Evolutionary conservation across 73 alveolate genomes (phyloP).

Genomic region (Tetrahymena thermophila): DNA sequence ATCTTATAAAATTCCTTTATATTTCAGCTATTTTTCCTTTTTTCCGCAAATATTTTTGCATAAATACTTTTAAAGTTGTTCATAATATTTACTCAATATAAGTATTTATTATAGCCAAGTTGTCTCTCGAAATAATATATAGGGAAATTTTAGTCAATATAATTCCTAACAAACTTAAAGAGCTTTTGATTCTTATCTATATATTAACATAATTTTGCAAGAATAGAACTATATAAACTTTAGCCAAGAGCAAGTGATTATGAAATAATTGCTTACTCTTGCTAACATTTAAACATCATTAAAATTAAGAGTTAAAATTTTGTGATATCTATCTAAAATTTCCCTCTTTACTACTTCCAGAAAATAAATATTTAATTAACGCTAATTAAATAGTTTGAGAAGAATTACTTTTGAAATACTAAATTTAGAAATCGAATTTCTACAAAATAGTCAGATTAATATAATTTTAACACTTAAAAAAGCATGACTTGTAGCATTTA

Average conservation of each 20-base stretch:
- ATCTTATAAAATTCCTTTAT: neutral
- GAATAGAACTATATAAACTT: no score
- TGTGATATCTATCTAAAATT: neutral
- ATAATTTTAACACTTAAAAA: no score
- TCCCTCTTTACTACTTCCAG: neutral
- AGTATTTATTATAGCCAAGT: neutral
- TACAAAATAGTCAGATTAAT: neutral
- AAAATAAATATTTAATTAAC: neutral
- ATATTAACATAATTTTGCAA: no score
- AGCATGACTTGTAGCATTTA: no score
- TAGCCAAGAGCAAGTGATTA: no score
- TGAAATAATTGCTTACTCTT: neutral
- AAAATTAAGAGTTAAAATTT: neutral
- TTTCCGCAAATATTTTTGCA: neutral
- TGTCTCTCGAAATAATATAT: neutral
- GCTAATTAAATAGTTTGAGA: neutral
- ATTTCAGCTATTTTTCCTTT: neutral
- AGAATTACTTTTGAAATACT: neutral
- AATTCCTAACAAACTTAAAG: no score
- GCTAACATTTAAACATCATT: neutral
- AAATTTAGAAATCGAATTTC: neutral
- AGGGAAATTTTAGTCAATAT: neutral
- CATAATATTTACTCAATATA: neutral
- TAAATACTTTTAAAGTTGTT: neutral
- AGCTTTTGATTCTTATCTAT: no score